Evolutionary conservation across 2,329 filamentous ascomycete species (phyloP), one percentile per base, ranked within the genome.

Genomic region (Phyllosticta citrichinensis): DNA sequence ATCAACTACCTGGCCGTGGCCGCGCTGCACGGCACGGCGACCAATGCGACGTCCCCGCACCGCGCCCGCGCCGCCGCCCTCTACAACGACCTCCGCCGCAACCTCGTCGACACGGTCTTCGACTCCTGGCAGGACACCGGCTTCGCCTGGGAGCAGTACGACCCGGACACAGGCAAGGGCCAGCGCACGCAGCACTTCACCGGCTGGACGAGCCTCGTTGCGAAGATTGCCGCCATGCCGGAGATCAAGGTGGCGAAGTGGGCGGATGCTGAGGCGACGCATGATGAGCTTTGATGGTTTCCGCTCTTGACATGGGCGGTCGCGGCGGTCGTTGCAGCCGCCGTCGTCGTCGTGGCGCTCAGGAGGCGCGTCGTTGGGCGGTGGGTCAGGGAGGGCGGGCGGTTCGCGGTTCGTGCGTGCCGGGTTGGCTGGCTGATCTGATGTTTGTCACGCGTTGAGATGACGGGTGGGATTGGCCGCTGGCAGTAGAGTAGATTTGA

Each of bases 121-220:
- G 83, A 86, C 62, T 87, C 86, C 72, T 99, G 93, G 93, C 80
- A 87, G 71, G 84, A 89, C 70, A 97, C 94, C 0, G 93, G 93
- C 19, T 97, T 97, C 72, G 94, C 93, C 0, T 99, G 93, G 93
- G 94, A 99, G 76, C 94, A 99, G 77, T 99, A 97, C 74, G 90
- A 96, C 72, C 91, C 92, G 0, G 91, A 96, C 68, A 96, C 90
- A 3, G 94, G 94, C 54, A 83, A 83, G 58, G 94, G 94, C n/a
- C 93, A 97, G 79, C 83, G 94, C 52, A 97, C 92, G 5, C 91
- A 97, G 79, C 93, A 97, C 75, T 99, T 99, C 73, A 97, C 94
- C 0, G 94, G 94, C 57, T 99, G 94, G 94, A 99, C 94, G n/a
- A 96, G 91, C 73, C 79, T 97, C 75, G 89, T 97, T 55, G 92